These are phyloP conservation scores for Suaeda aralocaspica DNA, from an alignment of 148 eudicot genomes.

Conservation along the genomic window DNA sequence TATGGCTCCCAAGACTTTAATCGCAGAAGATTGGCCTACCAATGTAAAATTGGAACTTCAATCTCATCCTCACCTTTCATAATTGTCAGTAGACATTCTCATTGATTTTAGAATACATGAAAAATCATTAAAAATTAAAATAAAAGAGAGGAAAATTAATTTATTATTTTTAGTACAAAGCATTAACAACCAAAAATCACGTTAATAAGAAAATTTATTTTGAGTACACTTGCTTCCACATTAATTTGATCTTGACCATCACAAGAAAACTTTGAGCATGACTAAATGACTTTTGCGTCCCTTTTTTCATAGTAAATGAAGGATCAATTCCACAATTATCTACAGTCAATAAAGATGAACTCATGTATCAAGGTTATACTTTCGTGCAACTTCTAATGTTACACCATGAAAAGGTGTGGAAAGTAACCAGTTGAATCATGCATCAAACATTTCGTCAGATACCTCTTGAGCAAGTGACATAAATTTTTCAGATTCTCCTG, in stretches of 20 bases:
- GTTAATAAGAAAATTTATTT: too few relatives aligned
- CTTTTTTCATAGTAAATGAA: not conserved
- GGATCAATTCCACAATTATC: not conserved
- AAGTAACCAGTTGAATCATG: not conserved
- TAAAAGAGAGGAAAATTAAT: not conserved
- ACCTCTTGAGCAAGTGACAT: conserved; percentile 95
- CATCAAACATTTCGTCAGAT: conserved; percentile 1
- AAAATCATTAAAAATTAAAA: not conserved
- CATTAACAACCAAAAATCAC: not conserved
- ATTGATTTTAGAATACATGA: not conserved
- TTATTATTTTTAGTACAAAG: not conserved
- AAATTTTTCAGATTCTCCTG: conserved; percentile 66
- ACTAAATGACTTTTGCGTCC: not conserved
- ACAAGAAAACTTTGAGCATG: not conserved
- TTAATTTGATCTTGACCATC: not conserved
- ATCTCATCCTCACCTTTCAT: not conserved
- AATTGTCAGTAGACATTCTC: not conserved
- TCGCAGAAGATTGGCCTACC: not conserved
- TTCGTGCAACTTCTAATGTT: not conserved
- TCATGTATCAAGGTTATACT: not conserved
- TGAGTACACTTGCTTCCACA: not conserved
- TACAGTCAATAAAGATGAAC: not conserved
- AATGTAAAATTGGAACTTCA: not conserved
- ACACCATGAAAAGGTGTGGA: not conserved
- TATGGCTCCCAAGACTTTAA: too few relatives aligned